phyloP scores from a whole-genome alignment of 2,329 filamentous ascomycete genomes.

The Trichoderma atroviride region DNA sequence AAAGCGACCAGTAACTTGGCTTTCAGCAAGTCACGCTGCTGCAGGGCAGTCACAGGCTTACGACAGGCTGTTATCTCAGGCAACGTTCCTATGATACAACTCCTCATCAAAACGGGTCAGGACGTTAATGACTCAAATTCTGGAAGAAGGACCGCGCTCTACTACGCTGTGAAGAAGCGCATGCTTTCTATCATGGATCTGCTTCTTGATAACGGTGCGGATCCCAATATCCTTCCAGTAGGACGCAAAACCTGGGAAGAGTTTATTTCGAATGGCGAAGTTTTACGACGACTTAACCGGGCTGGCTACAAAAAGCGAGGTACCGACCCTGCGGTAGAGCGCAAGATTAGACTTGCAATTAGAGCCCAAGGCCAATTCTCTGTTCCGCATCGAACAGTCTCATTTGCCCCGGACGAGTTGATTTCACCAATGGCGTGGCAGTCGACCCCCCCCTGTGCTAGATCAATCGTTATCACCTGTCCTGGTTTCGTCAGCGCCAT shows the following conservation, averaged over 20 bases:
- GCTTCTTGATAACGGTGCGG: background rate
- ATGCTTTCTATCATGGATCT: constrained; percentile 15
- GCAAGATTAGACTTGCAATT: background rate
- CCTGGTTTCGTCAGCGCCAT: background rate
- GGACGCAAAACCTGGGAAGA: constrained; percentile 13
- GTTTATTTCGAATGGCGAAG: background rate
- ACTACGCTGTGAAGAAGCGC: constrained; percentile 7
- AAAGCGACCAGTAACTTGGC: constrained; percentile 6
- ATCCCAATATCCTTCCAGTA: constrained; percentile 1
- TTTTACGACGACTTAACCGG: background rate
- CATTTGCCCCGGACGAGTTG: background rate
- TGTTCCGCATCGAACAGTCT: background rate
- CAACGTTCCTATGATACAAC: background rate
- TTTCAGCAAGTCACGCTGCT: constrained; percentile 13
- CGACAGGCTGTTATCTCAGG: background rate
- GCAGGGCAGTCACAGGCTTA: background rate
- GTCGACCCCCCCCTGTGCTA: background rate
- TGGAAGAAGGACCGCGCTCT: constrained; percentile 8
- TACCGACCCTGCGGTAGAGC: background rate
- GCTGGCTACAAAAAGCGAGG: constrained; percentile 3
- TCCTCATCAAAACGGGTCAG: background rate
- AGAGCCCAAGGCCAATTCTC: background rate
- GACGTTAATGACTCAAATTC: background rate
- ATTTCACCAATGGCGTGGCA: background rate
- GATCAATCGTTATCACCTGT: background rate